These are phyloP conservation scores for Naganishia vaughanmartiniae DNA, from an alignment of 768 basidiomycete species.

Conservation along the genomic window DNA sequence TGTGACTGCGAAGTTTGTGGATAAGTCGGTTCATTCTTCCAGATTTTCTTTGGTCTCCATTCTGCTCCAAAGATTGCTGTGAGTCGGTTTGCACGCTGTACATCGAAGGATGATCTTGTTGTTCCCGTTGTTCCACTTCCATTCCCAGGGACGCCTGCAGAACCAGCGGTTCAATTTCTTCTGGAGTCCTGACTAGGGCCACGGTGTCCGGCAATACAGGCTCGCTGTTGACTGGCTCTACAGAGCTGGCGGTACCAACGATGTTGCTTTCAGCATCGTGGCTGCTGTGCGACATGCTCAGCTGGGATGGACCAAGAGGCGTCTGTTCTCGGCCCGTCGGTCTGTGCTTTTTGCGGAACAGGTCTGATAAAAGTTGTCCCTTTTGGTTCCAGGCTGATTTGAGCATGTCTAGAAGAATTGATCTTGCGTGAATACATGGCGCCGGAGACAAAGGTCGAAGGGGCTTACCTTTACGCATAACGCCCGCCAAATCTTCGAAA, in stretches of 20 bases:
- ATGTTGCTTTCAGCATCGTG: not conserved
- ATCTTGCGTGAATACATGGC: not conserved
- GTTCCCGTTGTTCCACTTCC: too few relatives aligned
- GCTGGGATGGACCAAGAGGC: constrained; percentile 3
- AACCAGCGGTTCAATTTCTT: not conserved
- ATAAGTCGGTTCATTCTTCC: constrained; percentile 21
- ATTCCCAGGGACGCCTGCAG: not conserved
- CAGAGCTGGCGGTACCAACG: not conserved
- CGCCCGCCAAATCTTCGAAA: constrained; percentile 49
- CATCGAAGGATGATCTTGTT: not conserved
- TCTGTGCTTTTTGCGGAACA: constrained; percentile 33
- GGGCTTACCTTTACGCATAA: constrained; percentile 46
- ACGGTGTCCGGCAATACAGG: constrained; percentile 15
- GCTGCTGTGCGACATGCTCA: constrained; percentile 6
- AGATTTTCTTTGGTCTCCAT: not conserved
- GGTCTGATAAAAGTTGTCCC: constrained; percentile 41
- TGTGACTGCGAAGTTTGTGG: constrained; percentile 7
- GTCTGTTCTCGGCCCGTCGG: not conserved
- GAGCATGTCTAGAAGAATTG: constrained; percentile 29
- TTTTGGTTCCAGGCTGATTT: constrained; percentile 47
- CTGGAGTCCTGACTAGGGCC: constrained; percentile 6
- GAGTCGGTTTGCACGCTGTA: not conserved
- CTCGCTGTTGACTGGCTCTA: not conserved
- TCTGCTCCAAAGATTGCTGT: constrained; percentile 11
- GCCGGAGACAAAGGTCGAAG: not conserved